These are phyloP conservation scores for Apiosordaria backusii DNA, from an alignment of 495 filamentous ascomycete species.

Conservation along the genomic window DNA sequence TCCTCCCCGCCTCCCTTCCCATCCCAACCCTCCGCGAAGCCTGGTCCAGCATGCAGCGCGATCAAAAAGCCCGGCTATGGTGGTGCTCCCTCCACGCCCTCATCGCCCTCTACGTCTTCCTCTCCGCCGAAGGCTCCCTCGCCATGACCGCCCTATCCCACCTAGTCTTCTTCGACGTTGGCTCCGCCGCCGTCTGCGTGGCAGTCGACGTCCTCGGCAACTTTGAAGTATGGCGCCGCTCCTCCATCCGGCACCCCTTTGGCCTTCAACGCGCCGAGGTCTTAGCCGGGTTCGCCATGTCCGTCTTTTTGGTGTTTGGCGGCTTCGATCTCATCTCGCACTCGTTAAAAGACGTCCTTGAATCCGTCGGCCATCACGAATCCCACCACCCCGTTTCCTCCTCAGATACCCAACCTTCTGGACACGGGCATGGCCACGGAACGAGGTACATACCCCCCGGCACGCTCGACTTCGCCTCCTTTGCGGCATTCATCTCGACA, in stretches of 20 bases:
- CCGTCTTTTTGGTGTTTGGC: conserved; percentile 91
- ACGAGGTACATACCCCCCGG: conserved; percentile 57
- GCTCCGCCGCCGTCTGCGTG: conserved; percentile 90
- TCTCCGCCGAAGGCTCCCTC: conserved; percentile 79
- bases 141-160: conserved; percentile 91
- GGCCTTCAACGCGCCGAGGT: conserved; percentile 89
- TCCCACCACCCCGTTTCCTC: conserved; percentile 68
- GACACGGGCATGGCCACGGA: conserved; percentile 6
- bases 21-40: conserved; percentile 89
- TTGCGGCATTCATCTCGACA: conserved; percentile 85
- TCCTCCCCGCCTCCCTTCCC: conserved; percentile 87
- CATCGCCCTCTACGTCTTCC: conserved; percentile 77
- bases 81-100: conserved; percentile 89
- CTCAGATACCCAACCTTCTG: conserved; percentile 27
- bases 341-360: conserved; percentile 81
- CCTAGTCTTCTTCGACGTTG: conserved; percentile 88
- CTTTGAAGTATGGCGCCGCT: conserved; percentile 96
- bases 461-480: conserved; percentile 73
- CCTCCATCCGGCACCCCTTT: conserved; percentile 89
- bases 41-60: conserved; percentile 75
- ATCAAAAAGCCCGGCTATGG: conserved; percentile 74
- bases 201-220: conserved; percentile 88
- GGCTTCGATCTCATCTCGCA: conserved; percentile 93
- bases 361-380: conserved; percentile 50
- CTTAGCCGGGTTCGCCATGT: conserved; percentile 94